phyloP scores from a whole-genome alignment of 2,329 filamentous ascomycete genomes.

The Zasmidium citrigriseum region DNA sequence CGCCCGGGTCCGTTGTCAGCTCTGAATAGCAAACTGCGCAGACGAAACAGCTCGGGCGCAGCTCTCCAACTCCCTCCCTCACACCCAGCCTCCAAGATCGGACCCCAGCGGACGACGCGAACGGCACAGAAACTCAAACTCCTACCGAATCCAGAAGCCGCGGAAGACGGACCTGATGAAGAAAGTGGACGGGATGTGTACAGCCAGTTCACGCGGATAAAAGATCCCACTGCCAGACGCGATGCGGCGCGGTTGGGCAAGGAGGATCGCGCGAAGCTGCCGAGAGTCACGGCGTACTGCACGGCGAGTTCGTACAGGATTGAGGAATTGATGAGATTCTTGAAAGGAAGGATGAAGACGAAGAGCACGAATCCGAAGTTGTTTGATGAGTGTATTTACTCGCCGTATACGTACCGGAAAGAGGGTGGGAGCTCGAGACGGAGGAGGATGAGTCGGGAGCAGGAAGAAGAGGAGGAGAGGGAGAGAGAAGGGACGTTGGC shows the following conservation, averaged over 20 bases:
- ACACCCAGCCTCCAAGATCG: slow-evolving; percentile 69
- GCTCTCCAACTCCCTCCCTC: slow-evolving; percentile 47
- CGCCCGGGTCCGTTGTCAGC: slow-evolving; percentile 68
- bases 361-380: slow-evolving; percentile 83
- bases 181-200: slow-evolving; percentile 95
- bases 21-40: slow-evolving; percentile 82
- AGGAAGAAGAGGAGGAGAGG: slow-evolving; percentile 20
- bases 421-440: slow-evolving; percentile 32
- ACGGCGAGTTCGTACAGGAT: slow-evolving; percentile 90
- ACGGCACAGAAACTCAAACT: slow-evolving; percentile 96
- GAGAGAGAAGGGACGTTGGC: slow-evolving; percentile 3
- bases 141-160: slow-evolving; percentile 85
- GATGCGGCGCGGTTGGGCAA: slow-evolving; percentile 93
- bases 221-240: slow-evolving; percentile 87
- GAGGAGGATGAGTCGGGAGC: slow-evolving; percentile 22
- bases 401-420: slow-evolving; percentile 76
- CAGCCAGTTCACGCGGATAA: slow-evolving; percentile 95
- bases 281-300: slow-evolving; percentile 93
- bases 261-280: slow-evolving; percentile 82
- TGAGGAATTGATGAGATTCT: slow-evolving; percentile 83
- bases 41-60: slow-evolving; percentile 79
- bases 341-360: slow-evolving; percentile 79
- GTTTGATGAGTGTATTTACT: slow-evolving; percentile 97
- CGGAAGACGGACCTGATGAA: slow-evolving; percentile 75
- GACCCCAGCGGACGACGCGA: slow-evolving; percentile 91